Conservation (phyloP, 2,329 filamentous ascomycete species). For the Chalara sp. region DNA sequence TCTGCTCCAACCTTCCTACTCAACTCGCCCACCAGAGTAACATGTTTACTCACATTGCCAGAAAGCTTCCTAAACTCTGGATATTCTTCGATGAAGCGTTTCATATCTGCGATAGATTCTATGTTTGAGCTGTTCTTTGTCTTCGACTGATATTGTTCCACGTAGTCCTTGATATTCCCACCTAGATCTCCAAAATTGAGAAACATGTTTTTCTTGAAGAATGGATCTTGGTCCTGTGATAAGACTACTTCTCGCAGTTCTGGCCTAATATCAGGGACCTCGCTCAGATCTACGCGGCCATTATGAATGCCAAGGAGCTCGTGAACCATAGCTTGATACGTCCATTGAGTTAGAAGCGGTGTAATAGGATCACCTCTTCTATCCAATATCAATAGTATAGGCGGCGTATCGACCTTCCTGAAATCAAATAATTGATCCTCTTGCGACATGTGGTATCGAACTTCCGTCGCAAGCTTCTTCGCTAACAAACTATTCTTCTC, state of each 20-base stretch:
- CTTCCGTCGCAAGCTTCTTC: slow-evolving; percentile 88
- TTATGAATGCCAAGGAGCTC: slow-evolving; percentile 91
- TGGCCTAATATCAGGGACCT: slow-evolving; percentile 75
- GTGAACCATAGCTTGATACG: slow-evolving; percentile 99
- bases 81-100: slow-evolving; percentile 97
- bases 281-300: slow-evolving; percentile 82
- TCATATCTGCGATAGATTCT: slow-evolving; percentile 97
- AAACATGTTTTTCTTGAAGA: slow-evolving; percentile 99
- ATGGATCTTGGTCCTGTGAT: slow-evolving; percentile 94
- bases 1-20: slow-evolving; percentile 82
- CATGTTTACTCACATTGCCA: slow-evolving; percentile 97
- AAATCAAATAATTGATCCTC: slow-evolving; percentile 98
- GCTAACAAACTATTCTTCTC: slow-evolving; percentile 84
- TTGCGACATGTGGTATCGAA: slow-evolving; percentile 88
- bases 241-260: slow-evolving; percentile 92
- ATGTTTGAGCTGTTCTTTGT: slow-evolving; percentile 96
- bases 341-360: slow-evolving; percentile 93
- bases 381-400: slow-evolving; percentile 85
- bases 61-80: slow-evolving; percentile 96
- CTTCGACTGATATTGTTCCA: slow-evolving; percentile 95
- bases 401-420: slow-evolving; percentile 86
- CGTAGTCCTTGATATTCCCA: slow-evolving; percentile 95
- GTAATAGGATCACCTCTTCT: slow-evolving; percentile 92
- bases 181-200: slow-evolving; percentile 94
- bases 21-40: slow-evolving; percentile 89